Percentiles rank a stretch among this genome's conserved stretches.
Evolutionary conservation across 139 green algal genomes (phyloP).

Genomic region (Bryopsis sp.): DNA sequence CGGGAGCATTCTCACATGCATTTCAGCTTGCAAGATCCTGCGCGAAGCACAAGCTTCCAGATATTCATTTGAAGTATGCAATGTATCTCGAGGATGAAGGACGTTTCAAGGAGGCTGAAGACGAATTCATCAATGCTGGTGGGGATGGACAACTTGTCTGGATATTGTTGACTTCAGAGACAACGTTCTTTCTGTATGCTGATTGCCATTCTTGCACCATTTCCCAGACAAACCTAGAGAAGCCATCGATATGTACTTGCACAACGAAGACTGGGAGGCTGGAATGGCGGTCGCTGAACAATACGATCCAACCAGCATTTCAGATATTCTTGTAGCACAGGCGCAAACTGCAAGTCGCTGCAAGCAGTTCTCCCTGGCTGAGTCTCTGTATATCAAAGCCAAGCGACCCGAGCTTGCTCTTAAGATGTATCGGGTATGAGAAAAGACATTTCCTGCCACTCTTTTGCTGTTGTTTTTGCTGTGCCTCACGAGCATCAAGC

Average conservation of each 20-base stretch:
- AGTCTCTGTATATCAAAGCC: conserved; percentile 57
- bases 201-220: neutral
- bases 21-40: conserved; percentile 48
- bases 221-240: conserved; percentile 54
- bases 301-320: conserved; percentile 43
- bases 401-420: conserved; percentile 62
- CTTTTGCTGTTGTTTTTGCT: neutral
- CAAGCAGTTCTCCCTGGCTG: conserved; percentile 30
- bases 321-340: conserved; percentile 51
- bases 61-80: conserved; percentile 70
- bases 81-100: conserved; percentile 83
- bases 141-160: neutral
- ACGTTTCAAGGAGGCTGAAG: conserved; percentile 54
- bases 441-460: conserved; percentile 16
- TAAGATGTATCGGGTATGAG: conserved; percentile 58
- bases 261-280: conserved; percentile 61
- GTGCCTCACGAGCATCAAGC: no score
- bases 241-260: conserved; percentile 74
- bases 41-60: conserved; percentile 52
- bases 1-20: conserved; percentile 55
- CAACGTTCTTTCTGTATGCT: neutral
- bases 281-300: conserved; percentile 61
- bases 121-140: conserved; percentile 50
- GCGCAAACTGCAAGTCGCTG: conserved; percentile 16
- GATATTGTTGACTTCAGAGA: neutral